Evolutionary conservation across 2,329 filamentous ascomycete genomes (phyloP).

Genomic region (Xylariaceae sp.): DNA sequence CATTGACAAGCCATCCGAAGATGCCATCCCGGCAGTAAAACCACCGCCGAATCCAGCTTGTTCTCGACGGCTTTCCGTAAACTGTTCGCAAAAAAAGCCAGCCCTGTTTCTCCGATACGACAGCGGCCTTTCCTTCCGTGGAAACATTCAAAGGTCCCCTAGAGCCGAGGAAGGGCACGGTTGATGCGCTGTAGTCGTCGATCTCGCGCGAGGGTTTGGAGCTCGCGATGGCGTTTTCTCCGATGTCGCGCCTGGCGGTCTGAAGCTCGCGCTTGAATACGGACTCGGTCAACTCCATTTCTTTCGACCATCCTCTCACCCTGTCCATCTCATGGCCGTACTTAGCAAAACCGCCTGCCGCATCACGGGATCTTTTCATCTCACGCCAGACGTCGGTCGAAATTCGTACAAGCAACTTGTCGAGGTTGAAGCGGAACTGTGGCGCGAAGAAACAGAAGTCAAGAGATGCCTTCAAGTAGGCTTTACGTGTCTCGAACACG

Average conservation of each 20-base stretch:
- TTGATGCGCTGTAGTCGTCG: constrained; percentile 86
- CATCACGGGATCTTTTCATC: constrained; percentile 66
- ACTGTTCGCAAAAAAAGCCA: constrained; percentile 84
- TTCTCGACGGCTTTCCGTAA: constrained; percentile 81
- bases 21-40: constrained; percentile 94
- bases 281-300: constrained; percentile 86
- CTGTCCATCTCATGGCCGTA: constrained; percentile 81
- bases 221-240: constrained; percentile 64
- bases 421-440: constrained; percentile 75
- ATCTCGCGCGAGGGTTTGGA: constrained; percentile 83
- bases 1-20: constrained; percentile 89
- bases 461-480: constrained; percentile 85
- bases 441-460: constrained; percentile 88
- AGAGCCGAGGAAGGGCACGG: constrained; percentile 77
- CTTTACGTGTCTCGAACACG: constrained; percentile 84
- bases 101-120: constrained; percentile 75
- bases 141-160: constrained; percentile 61
- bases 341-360: constrained; percentile 56
- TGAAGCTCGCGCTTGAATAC: constrained; percentile 78
- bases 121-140: constrained; percentile 44
- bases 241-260: constrained; percentile 72
- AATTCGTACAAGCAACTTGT: constrained; percentile 78
- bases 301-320: constrained; percentile 84
- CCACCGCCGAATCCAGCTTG: constrained; percentile 88
- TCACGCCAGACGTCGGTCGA: constrained; percentile 87